Base-by-base conservation (phyloP, 1,284 basidiomycete species). In the Dichomitus squalens region DNA sequence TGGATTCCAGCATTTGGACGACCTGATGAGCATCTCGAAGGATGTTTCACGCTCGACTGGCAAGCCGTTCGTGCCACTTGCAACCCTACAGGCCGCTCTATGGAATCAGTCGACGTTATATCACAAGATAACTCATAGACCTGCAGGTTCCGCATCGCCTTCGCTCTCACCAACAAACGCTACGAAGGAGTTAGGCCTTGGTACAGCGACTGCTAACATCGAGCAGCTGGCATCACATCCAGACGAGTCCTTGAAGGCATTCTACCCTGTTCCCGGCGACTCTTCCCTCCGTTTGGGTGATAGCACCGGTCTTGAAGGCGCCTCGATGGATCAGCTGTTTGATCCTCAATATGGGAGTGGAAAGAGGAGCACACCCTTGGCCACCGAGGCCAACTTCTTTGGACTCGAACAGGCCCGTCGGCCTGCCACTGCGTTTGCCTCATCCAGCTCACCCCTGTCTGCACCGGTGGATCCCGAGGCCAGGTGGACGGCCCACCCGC, bases 211-310 rank as follows among this genome's bases (percentile, higher is more conserved):
- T 4, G 67, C 80, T 1, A 84, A 86, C 5, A 75, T 89, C 27
- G 39, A 41, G 23, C 50, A 52, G 20, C 39, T 52, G 2, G 57
- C 58, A 2, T 35, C 51, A 4, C 56, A 55, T 21, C 55, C 66
- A 16, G 73, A 72, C 8, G 70, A 66, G 52, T 40, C 20, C 11
- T 67, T 70, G 25, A 76, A 72, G 47, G 56, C 73, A 0, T 94
- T 86, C 71, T 93, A 87, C 67, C 85, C 89, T 2, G 82, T 96
- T 0, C 85, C 90, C 1, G 71, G 72, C 2, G 92, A 96, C 68
- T 86, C 88, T 3, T 95, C 93, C 0, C 71, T 85, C 55, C 87
- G 93, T 18, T 82, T 95, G 44, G 95, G 95, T 8, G 93, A 93
- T 60, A 83, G 76, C 49, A 80, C 82, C 7, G 81, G 79, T 16